Conservation (phyloP, 495 filamentous ascomycete species). For the Peziza echinospora region DNA sequence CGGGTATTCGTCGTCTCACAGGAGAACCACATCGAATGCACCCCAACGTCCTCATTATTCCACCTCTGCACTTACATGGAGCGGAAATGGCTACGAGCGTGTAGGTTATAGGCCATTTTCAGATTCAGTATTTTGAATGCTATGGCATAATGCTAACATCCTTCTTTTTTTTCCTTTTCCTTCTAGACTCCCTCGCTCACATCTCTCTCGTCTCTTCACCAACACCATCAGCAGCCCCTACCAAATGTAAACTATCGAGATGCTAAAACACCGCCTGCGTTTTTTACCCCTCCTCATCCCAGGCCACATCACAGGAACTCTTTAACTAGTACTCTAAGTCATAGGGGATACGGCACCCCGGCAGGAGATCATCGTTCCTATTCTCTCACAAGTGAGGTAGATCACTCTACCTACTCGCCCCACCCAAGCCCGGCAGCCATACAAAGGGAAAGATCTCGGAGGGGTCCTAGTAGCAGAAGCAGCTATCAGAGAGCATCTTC, state of each 20-base stretch:
- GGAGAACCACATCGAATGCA: too few species aligned
- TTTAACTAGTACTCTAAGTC: not conserved
- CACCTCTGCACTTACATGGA: too few species aligned
- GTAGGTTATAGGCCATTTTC: too few species aligned
- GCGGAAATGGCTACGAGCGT: too few species aligned
- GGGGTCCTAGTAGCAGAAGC: not conserved
- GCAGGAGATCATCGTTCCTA: not conserved
- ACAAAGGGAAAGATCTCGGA: not conserved
- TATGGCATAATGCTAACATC: too few species aligned
- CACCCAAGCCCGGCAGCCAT: not conserved
- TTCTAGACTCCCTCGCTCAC: not conserved
- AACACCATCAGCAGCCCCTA: not conserved
- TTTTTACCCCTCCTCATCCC: not conserved
- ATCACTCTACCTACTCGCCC: not conserved
- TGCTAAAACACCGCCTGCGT: not conserved
- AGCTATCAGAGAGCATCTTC: not conserved
- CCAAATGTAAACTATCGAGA: not conserved
- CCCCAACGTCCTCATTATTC: too few species aligned
- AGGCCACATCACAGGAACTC: not conserved
- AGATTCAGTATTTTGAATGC: too few species aligned
- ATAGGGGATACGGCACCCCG: not conserved
- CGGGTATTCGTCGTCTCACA: too few species aligned
- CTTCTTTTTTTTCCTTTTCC: too few species aligned
- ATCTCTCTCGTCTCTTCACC: not conserved
- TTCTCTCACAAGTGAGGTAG: not conserved